Base-by-base conservation (phyloP, 495 filamentous ascomycete species). In the Friedmanniomyces simplex region DNA sequence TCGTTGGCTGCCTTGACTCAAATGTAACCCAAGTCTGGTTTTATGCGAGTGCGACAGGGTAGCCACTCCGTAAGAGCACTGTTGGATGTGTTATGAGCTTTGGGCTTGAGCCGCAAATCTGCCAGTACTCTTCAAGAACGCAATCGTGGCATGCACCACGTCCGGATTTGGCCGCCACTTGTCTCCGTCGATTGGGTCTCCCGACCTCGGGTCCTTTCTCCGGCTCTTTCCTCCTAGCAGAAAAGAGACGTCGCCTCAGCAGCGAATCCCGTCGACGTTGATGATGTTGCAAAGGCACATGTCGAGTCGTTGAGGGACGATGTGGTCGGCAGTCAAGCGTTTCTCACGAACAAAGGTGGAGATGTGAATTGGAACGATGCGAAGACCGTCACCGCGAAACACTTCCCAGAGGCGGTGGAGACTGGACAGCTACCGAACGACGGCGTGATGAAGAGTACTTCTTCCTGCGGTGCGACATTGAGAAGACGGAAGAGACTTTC, bases 311-410 rank as follows among this genome's bases (percentile, higher is more conserved):
- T 51, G 18, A 24, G 8, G 5, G 22, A 24, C 4, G 25, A 10
- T 16, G 48, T 51, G 48, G 5, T 5, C 4, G 51, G 51, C 14
- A 54, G 13, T 12, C 24, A 37, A 24, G 37, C n/a, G n/a, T 54
- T 54, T 41, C 18, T 54, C 16, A 37, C 25, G 51, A 22, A 54
- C 18, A 39, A 34, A 11, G 30, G 37, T n/a, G 30, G 18, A 4
- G 51, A 39, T 14, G 51, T 37, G 20, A 11, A 5, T 21, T 54
- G 51, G 51, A 39, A 54, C 18, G 51, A 54, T 54, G 51, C 51
- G 24, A 22, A 37, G 51, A 2, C 24, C 13, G 30, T 54, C 18
- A 28, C 37, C 16, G 14, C 24, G 32, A 54, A 54, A 28, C 18
- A 36, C 28, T 54, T 37, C 18, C 51, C 51, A 39, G 26, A 34